A percentile compares a stretch with the other conserved stretches of the same genome.
These are phyloP conservation scores for Brassica juncea DNA, from an alignment of 345 rosid genomes.

Conservation along the genomic window DNA sequence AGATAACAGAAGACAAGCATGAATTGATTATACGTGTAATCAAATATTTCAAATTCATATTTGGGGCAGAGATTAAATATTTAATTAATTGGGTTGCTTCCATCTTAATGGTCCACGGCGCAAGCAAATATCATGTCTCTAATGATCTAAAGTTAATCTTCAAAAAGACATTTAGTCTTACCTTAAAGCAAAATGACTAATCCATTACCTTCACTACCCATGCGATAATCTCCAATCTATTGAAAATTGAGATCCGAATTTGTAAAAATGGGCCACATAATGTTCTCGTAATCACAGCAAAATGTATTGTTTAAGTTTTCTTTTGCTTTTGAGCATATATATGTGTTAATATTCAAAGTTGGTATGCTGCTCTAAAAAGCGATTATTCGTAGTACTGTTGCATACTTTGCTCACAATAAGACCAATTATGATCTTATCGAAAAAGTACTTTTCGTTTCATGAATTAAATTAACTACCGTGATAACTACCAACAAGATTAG, in stretches of 20 bases:
- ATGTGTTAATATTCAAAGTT: constrained; percentile 26
- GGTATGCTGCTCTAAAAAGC: constrained; percentile 37
- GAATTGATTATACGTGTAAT: constrained; percentile 33
- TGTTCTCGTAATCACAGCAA: constrained; percentile 24
- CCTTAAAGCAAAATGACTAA: constrained; percentile 28
- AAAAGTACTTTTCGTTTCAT: constrained; percentile 26
- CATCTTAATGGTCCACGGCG: constrained; percentile 33
- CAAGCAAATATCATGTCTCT: constrained; percentile 36
- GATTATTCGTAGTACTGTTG: constrained; percentile 1
- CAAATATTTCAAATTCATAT: constrained; percentile 35
- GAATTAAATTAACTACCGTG: constrained; percentile 36
- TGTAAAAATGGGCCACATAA: constrained; percentile 39
- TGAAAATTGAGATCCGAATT: constrained; percentile 16
- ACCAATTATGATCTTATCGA: constrained; percentile 20
- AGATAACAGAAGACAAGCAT: background rate
- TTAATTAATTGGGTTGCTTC: constrained; percentile 31
- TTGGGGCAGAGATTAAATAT: constrained; percentile 29
- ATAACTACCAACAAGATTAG: constrained; percentile 40
- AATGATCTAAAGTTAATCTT: constrained; percentile 20
- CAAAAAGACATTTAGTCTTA: constrained; percentile 16
- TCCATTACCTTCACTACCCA: background rate
- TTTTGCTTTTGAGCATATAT: background rate
- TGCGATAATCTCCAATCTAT: constrained; percentile 3
- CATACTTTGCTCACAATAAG: background rate
- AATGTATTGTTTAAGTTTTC: background rate